Evolutionary conservation across 2,329 filamentous ascomycete species (phyloP).

Genomic region (Cytospora schulzeri): DNA sequence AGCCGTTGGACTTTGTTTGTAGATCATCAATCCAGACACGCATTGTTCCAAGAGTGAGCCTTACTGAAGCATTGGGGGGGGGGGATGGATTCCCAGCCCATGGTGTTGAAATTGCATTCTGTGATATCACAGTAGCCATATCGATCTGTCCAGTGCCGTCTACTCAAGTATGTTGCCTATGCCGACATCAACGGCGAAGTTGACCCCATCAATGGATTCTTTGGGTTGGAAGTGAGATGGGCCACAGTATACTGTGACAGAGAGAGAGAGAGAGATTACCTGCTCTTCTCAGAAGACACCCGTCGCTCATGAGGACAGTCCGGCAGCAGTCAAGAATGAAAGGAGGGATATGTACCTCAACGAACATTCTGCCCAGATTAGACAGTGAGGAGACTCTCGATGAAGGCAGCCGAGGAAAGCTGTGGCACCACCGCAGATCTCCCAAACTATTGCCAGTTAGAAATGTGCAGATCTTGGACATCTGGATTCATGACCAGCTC

Average conservation of each 20-base stretch:
- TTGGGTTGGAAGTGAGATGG: conserved; percentile 5
- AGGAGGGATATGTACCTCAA: background rate
- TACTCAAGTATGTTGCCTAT: conserved; percentile 15
- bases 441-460: background rate
- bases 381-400: background rate
- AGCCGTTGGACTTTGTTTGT: too few relatives aligned
- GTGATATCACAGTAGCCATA: conserved; percentile 14
- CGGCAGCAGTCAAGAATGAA: background rate
- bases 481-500: background rate
- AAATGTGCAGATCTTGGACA: background rate
- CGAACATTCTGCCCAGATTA: background rate
- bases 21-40: too few relatives aligned
- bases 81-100: too few relatives aligned
- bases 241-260: too few relatives aligned
- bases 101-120: too few relatives aligned
- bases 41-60: too few relatives aligned
- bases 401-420: background rate
- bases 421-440: background rate
- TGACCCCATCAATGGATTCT: background rate
- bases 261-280: too few relatives aligned
- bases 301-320: too few relatives aligned
- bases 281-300: too few relatives aligned
- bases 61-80: conserved; percentile 29
- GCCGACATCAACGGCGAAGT: background rate
- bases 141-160: conserved; percentile 21